Base-by-base conservation (phyloP, 2,329 filamentous ascomycete species). In the Blastomyces parvus region DNA sequence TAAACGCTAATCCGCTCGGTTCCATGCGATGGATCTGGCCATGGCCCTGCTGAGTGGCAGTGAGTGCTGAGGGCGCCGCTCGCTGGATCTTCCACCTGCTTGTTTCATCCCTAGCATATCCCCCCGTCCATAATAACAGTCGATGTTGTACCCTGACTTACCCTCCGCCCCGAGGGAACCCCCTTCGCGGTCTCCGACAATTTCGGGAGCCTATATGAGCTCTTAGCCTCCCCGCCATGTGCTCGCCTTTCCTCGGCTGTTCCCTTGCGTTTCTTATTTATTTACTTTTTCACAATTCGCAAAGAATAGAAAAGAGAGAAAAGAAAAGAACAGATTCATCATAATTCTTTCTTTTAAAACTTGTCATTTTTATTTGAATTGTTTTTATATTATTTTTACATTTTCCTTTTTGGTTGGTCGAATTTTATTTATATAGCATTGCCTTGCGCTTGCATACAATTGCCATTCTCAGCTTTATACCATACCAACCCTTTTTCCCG, bases 1-100 rank as follows among this genome's bases (percentile, higher is more conserved):
- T 27, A 50, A 52, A 52, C 59, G 59, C 33, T 52, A 61, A 61
- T 61, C 59, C 40, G 38, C 59, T 30, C 46, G n/a, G 59, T 27
- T 53, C 30, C 46, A 40, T 33, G 44, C 48, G 4, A 61, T 53
- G 36, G 46, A 44, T 53, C 48, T 42, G 7, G 57, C 57, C 13
- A 27, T 50, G 48, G 48, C 11, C 48, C 48, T n/a, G n/a, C n/a
- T n/a, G n/a, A n/a, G n/a, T n/a, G n/a, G n/a, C n/a, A n/a, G n/a
- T n/a, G n/a, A n/a, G n/a, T 50, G 42, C 36, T 38, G 57, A 33
- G 48, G 57, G 48, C 57, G 57, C 40, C 40, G 36, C 14, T 38
- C n/a, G n/a, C n/a, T 30, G 42, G 57, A 44, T 59, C 57, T 46
- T 59, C 57, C 27, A 30, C 56, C 38, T 27, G 2, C 57, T 59